Percentiles rank a stretch among this genome's conserved stretches.
Evolutionary conservation across 2,329 filamentous ascomycete species (phyloP).

Genomic region (Hymenotorrendiella dingleyae): DNA sequence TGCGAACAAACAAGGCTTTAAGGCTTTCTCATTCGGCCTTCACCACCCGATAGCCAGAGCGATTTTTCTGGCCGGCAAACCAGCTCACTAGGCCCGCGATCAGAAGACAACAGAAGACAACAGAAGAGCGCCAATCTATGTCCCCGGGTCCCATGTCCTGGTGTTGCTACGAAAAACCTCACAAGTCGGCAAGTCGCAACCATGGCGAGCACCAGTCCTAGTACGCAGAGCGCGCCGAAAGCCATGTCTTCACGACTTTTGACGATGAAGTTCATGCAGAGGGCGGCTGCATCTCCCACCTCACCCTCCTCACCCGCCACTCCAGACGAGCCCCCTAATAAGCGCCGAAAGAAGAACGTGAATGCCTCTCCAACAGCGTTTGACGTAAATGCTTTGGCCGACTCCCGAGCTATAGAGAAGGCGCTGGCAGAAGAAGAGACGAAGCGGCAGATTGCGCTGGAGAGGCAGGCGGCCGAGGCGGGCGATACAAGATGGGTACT

Average conservation of each 20-base stretch:
- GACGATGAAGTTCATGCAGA: constrained; percentile 98
- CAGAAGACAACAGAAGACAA: no score
- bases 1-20: no score
- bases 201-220: constrained; percentile 25
- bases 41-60: constrained; percentile 1
- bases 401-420: constrained; percentile 55
- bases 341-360: constrained; percentile 52
- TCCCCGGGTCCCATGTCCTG: background rate
- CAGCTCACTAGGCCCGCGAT: no score
- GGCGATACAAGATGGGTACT: constrained; percentile 75
- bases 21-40: no score
- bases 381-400: constrained; percentile 41
- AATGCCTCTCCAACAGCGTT: constrained; percentile 32
- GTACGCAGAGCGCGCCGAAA: constrained; percentile 43
- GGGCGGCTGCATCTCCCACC: constrained; percentile 57
- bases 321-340: constrained; percentile 48
- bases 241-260: constrained; percentile 81
- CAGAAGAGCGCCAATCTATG: background rate
- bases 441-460: constrained; percentile 55
- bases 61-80: background rate
- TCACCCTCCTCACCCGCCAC: constrained; percentile 40
- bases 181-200: no score
- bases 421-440: constrained; percentile 62
- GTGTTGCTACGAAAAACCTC: background rate
- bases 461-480: constrained; percentile 53